These are phyloP conservation scores for Fraxinus platypoda DNA, from an alignment of 305 asterid species.

Conservation along the genomic window DNA sequence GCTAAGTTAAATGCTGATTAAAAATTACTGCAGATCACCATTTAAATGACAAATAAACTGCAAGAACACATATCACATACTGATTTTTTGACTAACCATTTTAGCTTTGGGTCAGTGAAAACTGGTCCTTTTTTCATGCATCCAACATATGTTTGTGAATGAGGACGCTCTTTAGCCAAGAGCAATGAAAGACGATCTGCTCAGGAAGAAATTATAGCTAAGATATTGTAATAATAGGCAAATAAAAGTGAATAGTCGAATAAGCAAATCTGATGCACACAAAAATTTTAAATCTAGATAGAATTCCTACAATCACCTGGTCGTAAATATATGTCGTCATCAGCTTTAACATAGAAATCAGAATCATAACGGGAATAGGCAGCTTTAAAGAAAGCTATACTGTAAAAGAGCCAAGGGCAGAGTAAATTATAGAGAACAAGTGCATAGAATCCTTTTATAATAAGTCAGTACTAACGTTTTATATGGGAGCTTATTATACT, in stretches of 20 bases:
- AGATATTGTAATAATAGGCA: slow-evolving; percentile 8
- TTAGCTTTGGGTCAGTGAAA: slow-evolving; percentile 83
- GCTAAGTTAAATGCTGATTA: background rate
- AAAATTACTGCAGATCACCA: background rate
- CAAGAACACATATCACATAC: slow-evolving; percentile 13
- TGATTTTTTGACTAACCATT: slow-evolving; percentile 60
- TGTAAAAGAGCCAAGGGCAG: slow-evolving; percentile 40
- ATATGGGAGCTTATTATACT: slow-evolving; percentile 99
- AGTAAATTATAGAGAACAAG: slow-evolving; percentile 17
- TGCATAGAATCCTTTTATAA: slow-evolving; percentile 16
- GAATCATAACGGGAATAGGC: slow-evolving; percentile 89
- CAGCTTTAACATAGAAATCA: slow-evolving; percentile 96
- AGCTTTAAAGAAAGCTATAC: slow-evolving; percentile 94
- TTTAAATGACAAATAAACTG: background rate
- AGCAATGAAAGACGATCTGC: slow-evolving; percentile 94
- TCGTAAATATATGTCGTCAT: slow-evolving; percentile 93
- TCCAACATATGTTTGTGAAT: slow-evolving; percentile 91
- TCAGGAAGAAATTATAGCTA: slow-evolving; percentile 25
- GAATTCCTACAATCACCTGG: slow-evolving; percentile 58
- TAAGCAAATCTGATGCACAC: slow-evolving; percentile 1
- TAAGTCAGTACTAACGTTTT: slow-evolving; percentile 79
- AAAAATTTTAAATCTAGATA: background rate
- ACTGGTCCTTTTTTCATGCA: slow-evolving; percentile 98
- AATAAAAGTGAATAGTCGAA: slow-evolving; percentile 18
- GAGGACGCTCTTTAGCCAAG: slow-evolving; percentile 88